Conservation (phyloP, 1,139 yeast genomes). For the Kodamaea alishanica region DNA sequence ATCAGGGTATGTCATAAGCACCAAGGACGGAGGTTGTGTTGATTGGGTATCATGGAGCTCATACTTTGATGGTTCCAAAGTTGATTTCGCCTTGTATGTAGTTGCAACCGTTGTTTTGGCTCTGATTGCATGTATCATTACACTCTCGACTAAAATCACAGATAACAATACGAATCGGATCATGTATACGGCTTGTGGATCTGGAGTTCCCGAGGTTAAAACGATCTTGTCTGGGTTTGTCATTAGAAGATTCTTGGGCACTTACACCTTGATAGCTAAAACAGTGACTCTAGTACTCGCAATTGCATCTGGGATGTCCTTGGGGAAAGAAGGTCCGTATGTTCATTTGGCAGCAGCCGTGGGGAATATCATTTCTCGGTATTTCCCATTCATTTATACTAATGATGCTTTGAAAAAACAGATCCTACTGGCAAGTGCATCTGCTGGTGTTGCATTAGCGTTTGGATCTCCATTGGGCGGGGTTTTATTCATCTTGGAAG, state of each 20-base stretch:
- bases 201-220: constrained; percentile 65
- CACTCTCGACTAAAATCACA: constrained; percentile 48
- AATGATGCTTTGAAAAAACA: constrained; percentile 58
- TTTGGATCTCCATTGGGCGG: constrained; percentile 73
- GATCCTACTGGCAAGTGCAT: constrained; percentile 59
- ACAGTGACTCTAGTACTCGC: constrained; percentile 52
- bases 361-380: constrained; percentile 55
- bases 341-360: constrained; percentile 69
- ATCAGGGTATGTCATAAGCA: constrained; percentile 18
- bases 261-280: constrained; percentile 51
- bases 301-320: constrained; percentile 61
- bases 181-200: constrained; percentile 56
- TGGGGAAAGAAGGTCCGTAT: constrained; percentile 73
- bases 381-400: constrained; percentile 45
- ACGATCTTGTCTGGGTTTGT: constrained; percentile 56
- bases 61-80: constrained; percentile 21
- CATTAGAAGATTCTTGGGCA: constrained; percentile 53
- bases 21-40: constrained; percentile 22
- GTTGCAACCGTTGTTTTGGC: constrained; percentile 43
- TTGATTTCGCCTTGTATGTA: constrained; percentile 40
- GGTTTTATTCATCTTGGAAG: constrained; percentile 62
- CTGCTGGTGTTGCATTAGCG: constrained; percentile 68
- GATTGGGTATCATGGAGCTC: constrained; percentile 51
- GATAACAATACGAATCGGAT: constrained; percentile 16
- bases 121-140: constrained; percentile 42